A percentile compares a stretch with the other conserved stretches of the same genome.
Evolutionary conservation across 345 rosid genomes (phyloP).

Genomic region (Hirschfeldia incana): DNA sequence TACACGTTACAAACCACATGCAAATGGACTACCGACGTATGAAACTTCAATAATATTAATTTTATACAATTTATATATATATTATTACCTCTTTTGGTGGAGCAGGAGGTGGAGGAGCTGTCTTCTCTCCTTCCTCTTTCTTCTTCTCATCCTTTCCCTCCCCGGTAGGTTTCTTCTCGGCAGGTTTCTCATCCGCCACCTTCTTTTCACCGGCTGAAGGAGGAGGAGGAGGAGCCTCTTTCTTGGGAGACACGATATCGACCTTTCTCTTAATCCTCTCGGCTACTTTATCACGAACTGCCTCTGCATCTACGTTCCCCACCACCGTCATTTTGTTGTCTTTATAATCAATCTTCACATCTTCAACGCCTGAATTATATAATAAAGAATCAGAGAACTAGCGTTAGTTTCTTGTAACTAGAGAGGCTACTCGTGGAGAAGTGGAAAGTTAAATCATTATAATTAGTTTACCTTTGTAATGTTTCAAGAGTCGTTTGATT

Average conservation of each 20-base stretch:
- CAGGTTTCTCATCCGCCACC: constrained; percentile 44
- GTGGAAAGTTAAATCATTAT: not conserved
- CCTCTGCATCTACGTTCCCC: constrained; percentile 75
- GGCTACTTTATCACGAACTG: constrained; percentile 45
- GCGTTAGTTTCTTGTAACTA: not conserved
- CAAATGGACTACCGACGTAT: constrained; percentile 23
- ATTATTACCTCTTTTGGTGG: constrained; percentile 26
- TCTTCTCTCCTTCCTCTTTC: constrained; percentile 50
- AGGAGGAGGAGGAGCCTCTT: constrained; percentile 33
- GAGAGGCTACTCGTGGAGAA: not conserved
- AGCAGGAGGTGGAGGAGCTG: constrained; percentile 32
- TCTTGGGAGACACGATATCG: constrained; percentile 45
- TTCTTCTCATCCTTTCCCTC: constrained; percentile 18
- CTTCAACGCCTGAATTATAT: constrained; percentile 62
- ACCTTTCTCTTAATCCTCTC: constrained; percentile 57
- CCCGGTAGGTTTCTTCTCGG: not conserved
- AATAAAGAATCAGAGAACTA: not conserved
- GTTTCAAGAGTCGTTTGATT: not conserved
- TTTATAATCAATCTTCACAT: constrained; percentile 54
- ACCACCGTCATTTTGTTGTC: constrained; percentile 64
- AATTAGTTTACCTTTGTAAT: not conserved
- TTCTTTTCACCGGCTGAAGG: constrained; percentile 34
- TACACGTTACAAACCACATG: constrained; percentile 36
- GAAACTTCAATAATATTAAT: not conserved
- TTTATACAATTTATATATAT: not conserved